These are phyloP conservation scores for Ormosia emarginata DNA, from an alignment of 306 rosid genomes.

Conservation along the genomic window DNA sequence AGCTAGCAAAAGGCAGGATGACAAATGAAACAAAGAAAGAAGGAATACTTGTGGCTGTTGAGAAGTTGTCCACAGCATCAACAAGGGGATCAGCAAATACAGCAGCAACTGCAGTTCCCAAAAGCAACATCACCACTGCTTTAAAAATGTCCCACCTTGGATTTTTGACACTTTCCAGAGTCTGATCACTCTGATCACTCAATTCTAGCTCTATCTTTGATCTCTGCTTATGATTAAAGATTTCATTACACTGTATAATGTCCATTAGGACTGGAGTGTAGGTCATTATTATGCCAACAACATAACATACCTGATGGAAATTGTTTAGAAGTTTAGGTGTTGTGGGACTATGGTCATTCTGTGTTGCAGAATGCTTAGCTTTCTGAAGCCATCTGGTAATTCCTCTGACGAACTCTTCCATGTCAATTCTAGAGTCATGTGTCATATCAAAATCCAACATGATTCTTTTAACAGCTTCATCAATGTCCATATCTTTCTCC, in stretches of 20 bases:
- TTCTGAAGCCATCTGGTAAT: constrained; percentile 35
- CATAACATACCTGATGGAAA: constrained; percentile 2
- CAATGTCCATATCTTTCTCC: constrained; percentile 18
- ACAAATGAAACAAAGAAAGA: constrained; percentile 69
- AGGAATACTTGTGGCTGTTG: constrained; percentile 60
- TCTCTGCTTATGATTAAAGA: constrained; percentile 11
- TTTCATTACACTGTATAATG: not conserved
- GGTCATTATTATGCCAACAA: not conserved
- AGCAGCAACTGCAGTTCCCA: constrained; percentile 63
- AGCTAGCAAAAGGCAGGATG: constrained; percentile 58
- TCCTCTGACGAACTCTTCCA: constrained; percentile 37
- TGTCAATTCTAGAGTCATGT: constrained; percentile 19
- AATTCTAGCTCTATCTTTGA: constrained; percentile 10
- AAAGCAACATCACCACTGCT: constrained; percentile 45
- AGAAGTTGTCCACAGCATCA: constrained; percentile 65
- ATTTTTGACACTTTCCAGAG: constrained; percentile 16
- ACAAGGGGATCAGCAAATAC: constrained; percentile 62
- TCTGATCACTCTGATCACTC: constrained; percentile 31
- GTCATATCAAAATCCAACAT: constrained; percentile 25
- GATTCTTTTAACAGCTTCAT: constrained; percentile 24
- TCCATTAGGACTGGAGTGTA: not conserved
- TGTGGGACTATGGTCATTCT: not conserved
- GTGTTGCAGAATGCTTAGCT: constrained; percentile 20
- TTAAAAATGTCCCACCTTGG: constrained; percentile 29
- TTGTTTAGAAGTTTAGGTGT: not conserved